Evolutionary conservation across 1,284 basidiomycete species (phyloP), one percentile per base, ranked within the genome.

Genomic region (Ganoderma resinaceum): DNA sequence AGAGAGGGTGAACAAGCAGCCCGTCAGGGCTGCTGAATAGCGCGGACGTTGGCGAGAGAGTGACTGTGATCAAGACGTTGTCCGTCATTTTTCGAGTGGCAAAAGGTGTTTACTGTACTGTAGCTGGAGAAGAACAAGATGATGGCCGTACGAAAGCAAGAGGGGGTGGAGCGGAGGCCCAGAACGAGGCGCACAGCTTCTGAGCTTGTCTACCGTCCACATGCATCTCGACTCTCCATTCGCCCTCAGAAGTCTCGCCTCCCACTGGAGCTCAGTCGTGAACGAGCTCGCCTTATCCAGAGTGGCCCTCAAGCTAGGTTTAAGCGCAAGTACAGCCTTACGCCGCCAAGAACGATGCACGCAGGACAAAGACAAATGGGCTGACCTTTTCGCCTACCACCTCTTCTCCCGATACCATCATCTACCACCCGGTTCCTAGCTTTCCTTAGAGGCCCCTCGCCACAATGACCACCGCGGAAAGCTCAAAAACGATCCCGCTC

Each of bases 401-500:
- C 14, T 38, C 65, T 71, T 68, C 46, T n/a, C 49, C 42, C 64
- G 69, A 66, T 69, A 68, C 69, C 67, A 69, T 74, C 65, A 67
- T 58, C 69, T 55, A 31, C 29, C 29, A 64, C 59, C 62, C 38
- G 59, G 23, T 49, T 65, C 60, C 16, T 11, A 37, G 38, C 53
- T 46, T 59, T 38, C 62, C 46, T 35, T 23, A 49, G 20, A 46
- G 31, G n/a, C 35, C 8, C 31, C 26, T 55, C 35, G 23, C 58
- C 14, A 29, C 57, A 53, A 73, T 72, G 67, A 60, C 66, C 26
- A 31, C 67, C 31, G 35, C 52, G 8, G 38, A 42, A 16, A 49
- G 35, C 12, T 59, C 65, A 20, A 49, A 52, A 9, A 61, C 63
- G 49, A n/a, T 66, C 52, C 72, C 84, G 0, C 83, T 89, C 61